Evolutionary conservation across 2,329 filamentous ascomycete species (phyloP).

Genomic region (Cladosporium sp.): DNA sequence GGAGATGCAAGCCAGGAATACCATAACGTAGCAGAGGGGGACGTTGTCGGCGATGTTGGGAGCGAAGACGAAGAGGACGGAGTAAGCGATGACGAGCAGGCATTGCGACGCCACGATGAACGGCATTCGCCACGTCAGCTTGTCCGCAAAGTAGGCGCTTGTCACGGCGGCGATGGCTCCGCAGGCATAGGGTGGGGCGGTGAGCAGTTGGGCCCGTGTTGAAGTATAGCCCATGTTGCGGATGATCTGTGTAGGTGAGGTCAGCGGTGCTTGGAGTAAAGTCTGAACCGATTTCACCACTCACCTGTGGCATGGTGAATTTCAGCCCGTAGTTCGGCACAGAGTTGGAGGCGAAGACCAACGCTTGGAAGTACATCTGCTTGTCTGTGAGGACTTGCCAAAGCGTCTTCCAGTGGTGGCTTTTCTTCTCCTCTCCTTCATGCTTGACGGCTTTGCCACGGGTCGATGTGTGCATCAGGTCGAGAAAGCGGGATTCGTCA

Average conservation of each 20-base stretch:
- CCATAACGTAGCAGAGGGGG: conserved; percentile 22
- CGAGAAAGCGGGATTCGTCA: conserved; percentile 59
- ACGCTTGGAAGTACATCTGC: conserved; percentile 21
- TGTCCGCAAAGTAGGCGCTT: conserved; percentile 27
- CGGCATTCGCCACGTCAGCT: conserved; percentile 27
- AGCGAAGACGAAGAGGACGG: conserved; percentile 23
- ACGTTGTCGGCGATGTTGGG: conserved; percentile 11
- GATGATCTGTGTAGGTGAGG: not conserved
- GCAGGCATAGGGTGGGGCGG: conserved; percentile 25
- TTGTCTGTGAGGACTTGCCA: conserved; percentile 16
- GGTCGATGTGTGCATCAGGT: conserved; percentile 56
- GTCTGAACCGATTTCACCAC: not conserved
- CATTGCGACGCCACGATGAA: conserved; percentile 25
- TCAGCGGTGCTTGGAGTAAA: too few species aligned
- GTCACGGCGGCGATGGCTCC: conserved; percentile 28
- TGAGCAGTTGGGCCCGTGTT: conserved; percentile 22
- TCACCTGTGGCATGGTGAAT: conserved; percentile 46
- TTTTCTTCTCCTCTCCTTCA: conserved; percentile 10
- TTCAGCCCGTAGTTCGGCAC: conserved; percentile 31
- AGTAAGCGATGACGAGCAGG: conserved; percentile 25
- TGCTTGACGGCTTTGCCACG: conserved; percentile 33
- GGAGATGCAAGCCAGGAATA: conserved; percentile 25
- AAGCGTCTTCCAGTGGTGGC: conserved; percentile 7
- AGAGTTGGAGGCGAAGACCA: conserved; percentile 22
- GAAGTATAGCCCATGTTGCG: conserved; percentile 20